These are phyloP conservation scores for Rutidosis leptorrhynchoides DNA, from an alignment of 129 eudicot species.

Conservation along the genomic window DNA sequence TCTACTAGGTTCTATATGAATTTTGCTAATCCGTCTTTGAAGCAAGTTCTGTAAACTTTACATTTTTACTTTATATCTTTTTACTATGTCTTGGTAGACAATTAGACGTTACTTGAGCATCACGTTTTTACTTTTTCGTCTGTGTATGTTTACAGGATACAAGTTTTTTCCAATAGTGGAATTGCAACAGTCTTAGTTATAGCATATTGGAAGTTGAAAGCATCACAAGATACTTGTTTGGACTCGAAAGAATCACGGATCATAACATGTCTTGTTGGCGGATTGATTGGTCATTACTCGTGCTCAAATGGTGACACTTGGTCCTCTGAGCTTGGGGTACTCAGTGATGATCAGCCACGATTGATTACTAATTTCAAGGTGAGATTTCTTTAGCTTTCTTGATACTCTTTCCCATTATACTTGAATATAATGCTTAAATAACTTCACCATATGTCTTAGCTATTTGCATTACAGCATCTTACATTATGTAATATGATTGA, in stretches of 20 bases:
- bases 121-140: neutral
- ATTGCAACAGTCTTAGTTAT: conserved; percentile 60
- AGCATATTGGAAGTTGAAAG: conserved; percentile 48
- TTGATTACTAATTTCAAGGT: conserved; percentile 91
- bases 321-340: conserved; percentile 97
- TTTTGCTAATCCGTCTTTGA: neutral
- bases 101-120: neutral
- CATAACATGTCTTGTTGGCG: conserved; percentile 69
- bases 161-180: conserved; percentile 79
- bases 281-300: conserved; percentile 85
- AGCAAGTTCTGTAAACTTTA: neutral
- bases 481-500: neutral
- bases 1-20: neutral
- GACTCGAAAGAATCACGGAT: conserved; percentile 60
- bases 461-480: conserved; percentile 7
- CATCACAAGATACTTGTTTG: conserved; percentile 74
- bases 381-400: conserved; percentile 5
- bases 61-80: neutral
- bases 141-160: conserved; percentile 59
- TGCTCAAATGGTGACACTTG: conserved; percentile 98
- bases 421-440: neutral
- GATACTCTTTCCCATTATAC: neutral
- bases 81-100: neutral
- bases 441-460: conserved; percentile 2
- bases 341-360: conserved; percentile 84